A percentile compares a stretch with the other conserved stretches of the same genome.
These are phyloP conservation scores for Oryza meyeriana DNA, from an alignment of 176 grass and related monocot species.

Conservation along the genomic window DNA sequence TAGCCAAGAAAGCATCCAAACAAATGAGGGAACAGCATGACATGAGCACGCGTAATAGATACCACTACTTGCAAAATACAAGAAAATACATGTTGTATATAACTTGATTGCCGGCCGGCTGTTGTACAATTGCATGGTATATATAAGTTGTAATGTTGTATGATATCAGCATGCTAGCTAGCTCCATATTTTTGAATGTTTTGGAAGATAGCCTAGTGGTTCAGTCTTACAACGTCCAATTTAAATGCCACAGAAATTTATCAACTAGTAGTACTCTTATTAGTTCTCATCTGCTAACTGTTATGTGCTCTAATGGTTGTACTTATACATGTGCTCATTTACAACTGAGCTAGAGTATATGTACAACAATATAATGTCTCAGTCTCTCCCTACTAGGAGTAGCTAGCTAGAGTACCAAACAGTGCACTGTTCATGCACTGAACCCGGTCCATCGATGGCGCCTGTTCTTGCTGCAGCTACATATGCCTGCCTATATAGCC, in stretches of 20 bases:
- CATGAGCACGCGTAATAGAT: slow-evolving; percentile 22
- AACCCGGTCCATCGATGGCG: slow-evolving; percentile 21
- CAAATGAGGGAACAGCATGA: slow-evolving; percentile 23
- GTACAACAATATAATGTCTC: not conserved
- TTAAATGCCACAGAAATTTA: not conserved
- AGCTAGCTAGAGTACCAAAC: not conserved
- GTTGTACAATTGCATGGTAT: not conserved
- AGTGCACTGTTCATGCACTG: slow-evolving; percentile 13
- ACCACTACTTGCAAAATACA: slow-evolving; percentile 29
- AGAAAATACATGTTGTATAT: not conserved
- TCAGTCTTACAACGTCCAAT: not conserved
- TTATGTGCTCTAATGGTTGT: not conserved
- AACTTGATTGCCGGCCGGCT: slow-evolving; percentile 29
- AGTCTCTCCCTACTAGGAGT: not conserved
- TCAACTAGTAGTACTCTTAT: not conserved
- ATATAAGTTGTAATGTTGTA: not conserved
- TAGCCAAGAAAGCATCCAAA: slow-evolving; percentile 32
- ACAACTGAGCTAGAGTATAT: not conserved
- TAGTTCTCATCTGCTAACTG: not conserved
- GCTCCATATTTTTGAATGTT: not conserved
- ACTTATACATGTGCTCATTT: not conserved
- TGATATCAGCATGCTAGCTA: not conserved
- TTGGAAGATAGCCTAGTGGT: not conserved
- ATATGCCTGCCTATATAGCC: slow-evolving; percentile 17
- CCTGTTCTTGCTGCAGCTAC: slow-evolving; percentile 23